These are phyloP conservation scores for Protea cynaroides DNA, from an alignment of 164 flowering plant genomes.

Conservation along the genomic window DNA sequence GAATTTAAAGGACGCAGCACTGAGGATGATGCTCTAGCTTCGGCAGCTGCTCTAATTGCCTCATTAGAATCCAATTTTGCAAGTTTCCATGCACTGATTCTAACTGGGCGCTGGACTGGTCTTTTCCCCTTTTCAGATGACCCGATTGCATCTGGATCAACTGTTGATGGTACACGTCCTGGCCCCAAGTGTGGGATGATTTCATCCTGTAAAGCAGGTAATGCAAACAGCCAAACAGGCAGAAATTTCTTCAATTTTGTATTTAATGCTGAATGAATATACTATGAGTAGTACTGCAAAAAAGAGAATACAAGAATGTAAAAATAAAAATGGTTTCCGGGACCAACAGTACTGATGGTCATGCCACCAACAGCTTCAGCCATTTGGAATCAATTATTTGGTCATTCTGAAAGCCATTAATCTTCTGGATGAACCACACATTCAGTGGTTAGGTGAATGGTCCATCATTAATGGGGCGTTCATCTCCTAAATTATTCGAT, in stretches of 20 bases:
- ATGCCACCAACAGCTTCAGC: no score
- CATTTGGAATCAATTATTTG: no score
- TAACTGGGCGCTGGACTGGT: slow-evolving; percentile 54
- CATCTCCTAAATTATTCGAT: no score
- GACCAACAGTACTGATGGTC: no score
- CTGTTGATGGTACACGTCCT: slow-evolving; percentile 81
- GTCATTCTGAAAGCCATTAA: not conserved
- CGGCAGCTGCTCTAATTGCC: slow-evolving; percentile 84
- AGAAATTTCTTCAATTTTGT: slow-evolving; percentile 1
- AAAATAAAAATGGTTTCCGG: not conserved
- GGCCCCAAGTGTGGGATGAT: slow-evolving; percentile 83
- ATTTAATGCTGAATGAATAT: not conserved
- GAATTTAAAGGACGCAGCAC: slow-evolving; percentile 73
- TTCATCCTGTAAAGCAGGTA: slow-evolving; percentile 57
- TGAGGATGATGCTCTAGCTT: slow-evolving; percentile 92
- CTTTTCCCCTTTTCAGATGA: slow-evolving; percentile 51
- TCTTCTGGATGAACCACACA: not conserved
- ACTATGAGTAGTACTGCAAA: not conserved
- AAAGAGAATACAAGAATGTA: not conserved
- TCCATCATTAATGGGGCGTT: no score
- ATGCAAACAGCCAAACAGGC: not conserved
- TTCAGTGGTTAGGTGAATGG: no score
- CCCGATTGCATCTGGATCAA: slow-evolving; percentile 74
- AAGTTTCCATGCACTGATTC: slow-evolving; percentile 94
- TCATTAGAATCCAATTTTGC: slow-evolving; percentile 81